A percentile compares a stretch with the other conserved stretches of the same genome.
Conservation (phyloP, 768 basidiomycete species). For the Tricholoma furcatifolium region DNA sequence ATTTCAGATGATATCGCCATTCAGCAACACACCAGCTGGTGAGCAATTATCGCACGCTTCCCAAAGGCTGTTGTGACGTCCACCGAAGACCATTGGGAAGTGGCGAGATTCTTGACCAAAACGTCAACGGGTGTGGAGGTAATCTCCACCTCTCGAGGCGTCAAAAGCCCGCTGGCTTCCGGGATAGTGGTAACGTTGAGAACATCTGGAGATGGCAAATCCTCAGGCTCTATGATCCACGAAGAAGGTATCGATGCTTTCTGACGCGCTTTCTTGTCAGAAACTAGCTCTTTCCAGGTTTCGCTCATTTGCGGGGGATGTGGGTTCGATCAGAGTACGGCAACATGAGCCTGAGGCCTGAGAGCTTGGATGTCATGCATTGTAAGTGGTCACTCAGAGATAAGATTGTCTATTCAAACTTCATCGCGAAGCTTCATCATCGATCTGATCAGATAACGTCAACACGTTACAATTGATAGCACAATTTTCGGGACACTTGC, state of each 20-base stretch:
- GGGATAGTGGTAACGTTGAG: conserved; percentile 58
- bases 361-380: too few relatives aligned
- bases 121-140: conserved; percentile 40
- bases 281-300: conserved; percentile 51
- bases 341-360: too few relatives aligned
- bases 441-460: too few relatives aligned
- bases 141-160: conserved; percentile 46
- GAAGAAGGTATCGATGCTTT: conserved; percentile 57
- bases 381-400: too few relatives aligned
- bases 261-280: conserved; percentile 55
- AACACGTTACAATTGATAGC: too few relatives aligned
- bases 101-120: conserved; percentile 54
- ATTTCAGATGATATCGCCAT: background rate
- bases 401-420: too few relatives aligned
- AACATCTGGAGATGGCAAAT: conserved; percentile 43
- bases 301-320: conserved; percentile 22
- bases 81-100: conserved; percentile 57
- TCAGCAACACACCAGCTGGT: conserved; percentile 54
- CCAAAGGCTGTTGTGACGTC: conserved; percentile 72
- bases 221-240: conserved; percentile 57
- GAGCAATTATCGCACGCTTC: conserved; percentile 77
- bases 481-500: too few relatives aligned
- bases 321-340: background rate
- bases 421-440: too few relatives aligned
- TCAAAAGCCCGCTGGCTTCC: conserved; percentile 54